Evolutionary conservation across 345 rosid genomes (phyloP).

Genomic region (Lenwebbia sp.): DNA sequence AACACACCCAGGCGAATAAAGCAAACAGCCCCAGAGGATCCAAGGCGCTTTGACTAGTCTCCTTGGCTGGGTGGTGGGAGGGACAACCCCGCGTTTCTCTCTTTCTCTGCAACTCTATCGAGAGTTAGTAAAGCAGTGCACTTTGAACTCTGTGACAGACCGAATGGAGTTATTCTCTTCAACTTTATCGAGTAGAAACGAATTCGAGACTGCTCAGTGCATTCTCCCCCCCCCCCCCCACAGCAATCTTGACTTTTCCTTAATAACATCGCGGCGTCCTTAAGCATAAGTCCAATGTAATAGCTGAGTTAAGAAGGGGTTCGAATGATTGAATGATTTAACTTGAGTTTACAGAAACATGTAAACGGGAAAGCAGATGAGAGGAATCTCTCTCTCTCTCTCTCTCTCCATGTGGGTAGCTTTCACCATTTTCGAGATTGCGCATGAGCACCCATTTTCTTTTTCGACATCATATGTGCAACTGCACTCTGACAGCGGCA

Average conservation of each 20-base stretch:
- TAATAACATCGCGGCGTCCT: neutral
- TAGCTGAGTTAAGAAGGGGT: neutral
- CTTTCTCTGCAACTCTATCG: neutral
- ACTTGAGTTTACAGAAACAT: neutral
- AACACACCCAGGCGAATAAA: neutral
- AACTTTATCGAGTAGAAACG: neutral
- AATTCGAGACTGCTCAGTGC: neutral
- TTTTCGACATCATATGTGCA: conserved; percentile 10
- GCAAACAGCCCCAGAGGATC: neutral
- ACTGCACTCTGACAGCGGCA: conserved; percentile 8
- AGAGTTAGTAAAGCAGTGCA: neutral
- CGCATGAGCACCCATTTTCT: neutral
- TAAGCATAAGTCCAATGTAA: neutral
- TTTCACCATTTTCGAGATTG: neutral
- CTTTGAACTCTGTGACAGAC: neutral
- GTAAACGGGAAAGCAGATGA: neutral
- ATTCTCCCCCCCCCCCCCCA: neutral
- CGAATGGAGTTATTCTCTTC: neutral
- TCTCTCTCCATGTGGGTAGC: neutral
- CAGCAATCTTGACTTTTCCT: neutral
- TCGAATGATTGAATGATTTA: neutral
- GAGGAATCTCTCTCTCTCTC: neutral
- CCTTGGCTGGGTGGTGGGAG: neutral
- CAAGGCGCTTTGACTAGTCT: neutral
- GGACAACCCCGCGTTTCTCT: neutral